Evolutionary conservation across 805 yeast species (phyloP), one percentile per base, ranked within the genome.

Genomic region (Groenewaldozyma tartarivorans): DNA sequence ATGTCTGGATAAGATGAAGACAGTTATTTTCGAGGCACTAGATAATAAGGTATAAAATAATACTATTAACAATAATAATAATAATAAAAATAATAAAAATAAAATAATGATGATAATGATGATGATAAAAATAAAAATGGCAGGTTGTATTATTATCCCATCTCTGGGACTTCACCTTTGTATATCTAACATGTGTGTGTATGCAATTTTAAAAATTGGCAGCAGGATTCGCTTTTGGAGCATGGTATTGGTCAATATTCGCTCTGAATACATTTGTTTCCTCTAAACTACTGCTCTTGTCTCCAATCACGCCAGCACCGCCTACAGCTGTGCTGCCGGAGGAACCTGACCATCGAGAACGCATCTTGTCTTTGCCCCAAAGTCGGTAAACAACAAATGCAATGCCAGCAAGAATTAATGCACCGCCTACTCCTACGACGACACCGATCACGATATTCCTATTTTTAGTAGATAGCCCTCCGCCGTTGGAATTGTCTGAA

Each of bases 381-480:
- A 48, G 19, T 27, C 52, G 33, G 39, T 38, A 51, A 22, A 29
- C 46, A 11, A 52, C 49, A 38, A 52, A 50, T 4, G 57, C 60
- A n/a, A 62, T 59, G 4, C 59, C 66, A 4, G 65, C 66, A 32
- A 66, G 42, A 2, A 68, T 58, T n/a, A 77, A 55, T 0, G 88
- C 83, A 1, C 78, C 76, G 39, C 84, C 84, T 11, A 81, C 71
- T 41, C 87, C 87, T 4, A 80, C 79, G 21, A 75, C 79, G 44
- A 79, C 77, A 31, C 87, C 87, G 39, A 79, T 69, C 19, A 80
- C 74, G 27, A 79, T 69, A 42, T 70, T 71, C 41, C 72, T 67
- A 44, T 71, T 60, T 38, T 71, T 68, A 13, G 64, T 52, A 1
- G 79, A 67, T 5, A 77, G 59, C 0, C 80, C 80, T 2, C 60